Evolutionary conservation across 2,329 filamentous ascomycete genomes (phyloP).

Genomic region (Colletotrichum cuscutae): DNA sequence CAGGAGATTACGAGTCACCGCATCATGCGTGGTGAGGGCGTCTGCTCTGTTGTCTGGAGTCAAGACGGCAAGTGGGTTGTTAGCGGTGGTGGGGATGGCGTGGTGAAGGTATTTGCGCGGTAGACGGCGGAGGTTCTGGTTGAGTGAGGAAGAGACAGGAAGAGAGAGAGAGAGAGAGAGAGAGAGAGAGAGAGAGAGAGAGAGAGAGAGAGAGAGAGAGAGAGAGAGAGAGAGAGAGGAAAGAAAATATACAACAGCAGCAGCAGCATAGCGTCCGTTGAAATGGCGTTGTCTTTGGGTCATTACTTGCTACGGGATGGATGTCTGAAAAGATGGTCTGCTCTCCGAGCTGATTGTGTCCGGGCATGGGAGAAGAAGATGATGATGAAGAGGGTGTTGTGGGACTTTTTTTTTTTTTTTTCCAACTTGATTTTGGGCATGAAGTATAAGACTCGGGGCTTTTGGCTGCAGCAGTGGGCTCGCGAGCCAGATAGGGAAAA

Average conservation of each 20-base stretch:
- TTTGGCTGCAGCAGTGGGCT: background rate
- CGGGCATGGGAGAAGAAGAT: conserved; percentile 6
- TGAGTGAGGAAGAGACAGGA: background rate
- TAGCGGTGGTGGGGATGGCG: conserved; percentile 91
- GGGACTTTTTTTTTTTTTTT: background rate
- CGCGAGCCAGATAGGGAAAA: background rate
- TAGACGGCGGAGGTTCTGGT: conserved; percentile 42
- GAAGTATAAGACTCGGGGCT: background rate
- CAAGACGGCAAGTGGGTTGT: conserved; percentile 95
- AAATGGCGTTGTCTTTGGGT: conserved; percentile 25
- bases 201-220: background rate
- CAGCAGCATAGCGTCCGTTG: conserved; percentile 28
- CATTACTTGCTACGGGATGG: conserved; percentile 11
- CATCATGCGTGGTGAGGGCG: conserved; percentile 94
- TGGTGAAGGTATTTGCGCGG: conserved; percentile 89
- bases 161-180: background rate
- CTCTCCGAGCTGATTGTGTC: background rate
- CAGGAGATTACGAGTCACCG: conserved; percentile 95
- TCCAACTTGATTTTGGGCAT: background rate
- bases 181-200: background rate
- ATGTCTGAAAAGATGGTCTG: conserved; percentile 1
- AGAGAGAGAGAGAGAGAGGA: background rate
- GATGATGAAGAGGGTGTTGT: background rate
- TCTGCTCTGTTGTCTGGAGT: conserved; percentile 95
- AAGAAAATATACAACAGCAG: conserved; percentile 26